Conservation (phyloP, 1,284 basidiomycete species). For the Malassezia vespertilionis region DNA sequence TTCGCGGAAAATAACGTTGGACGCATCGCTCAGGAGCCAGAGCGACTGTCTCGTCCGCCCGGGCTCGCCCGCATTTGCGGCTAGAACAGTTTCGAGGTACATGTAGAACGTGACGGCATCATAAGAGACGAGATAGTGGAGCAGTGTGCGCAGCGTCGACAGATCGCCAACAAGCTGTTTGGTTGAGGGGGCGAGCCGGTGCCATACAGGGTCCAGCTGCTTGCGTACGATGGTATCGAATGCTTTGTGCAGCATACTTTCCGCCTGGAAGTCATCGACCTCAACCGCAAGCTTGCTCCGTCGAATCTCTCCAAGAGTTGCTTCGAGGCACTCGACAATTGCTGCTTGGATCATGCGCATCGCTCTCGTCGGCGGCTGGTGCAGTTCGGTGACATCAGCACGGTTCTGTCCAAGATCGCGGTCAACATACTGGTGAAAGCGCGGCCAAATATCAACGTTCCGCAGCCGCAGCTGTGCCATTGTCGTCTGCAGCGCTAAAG, state of each 20-base stretch:
- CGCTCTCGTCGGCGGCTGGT: slow-evolving; percentile 69
- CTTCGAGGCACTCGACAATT: slow-evolving; percentile 87
- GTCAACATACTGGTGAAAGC: slow-evolving; percentile 58
- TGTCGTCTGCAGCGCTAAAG: slow-evolving; percentile 80
- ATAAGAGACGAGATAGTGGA: slow-evolving; percentile 76
- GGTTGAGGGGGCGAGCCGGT: slow-evolving; percentile 81
- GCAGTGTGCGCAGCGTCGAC: slow-evolving; percentile 68
- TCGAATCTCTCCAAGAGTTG: slow-evolving; percentile 79
- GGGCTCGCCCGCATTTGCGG: slow-evolving; percentile 51
- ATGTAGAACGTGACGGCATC: slow-evolving; percentile 82
- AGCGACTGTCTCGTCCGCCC: slow-evolving; percentile 57
- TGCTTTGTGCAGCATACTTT: slow-evolving; percentile 85
- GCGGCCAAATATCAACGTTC: slow-evolving; percentile 77
- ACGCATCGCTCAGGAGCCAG: slow-evolving; percentile 82
- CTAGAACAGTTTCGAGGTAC: slow-evolving; percentile 81
- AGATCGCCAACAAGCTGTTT: slow-evolving; percentile 84
- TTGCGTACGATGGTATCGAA: slow-evolving; percentile 82
- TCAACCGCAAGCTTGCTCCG: slow-evolving; percentile 79
- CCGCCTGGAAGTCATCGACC: slow-evolving; percentile 80
- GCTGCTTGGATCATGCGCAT: slow-evolving; percentile 87
- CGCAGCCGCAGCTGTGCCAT: slow-evolving; percentile 83
- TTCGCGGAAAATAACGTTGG: slow-evolving; percentile 72
- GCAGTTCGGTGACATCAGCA: slow-evolving; percentile 84
- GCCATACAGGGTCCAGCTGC: slow-evolving; percentile 88
- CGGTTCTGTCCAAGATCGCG: slow-evolving; percentile 48